These are phyloP conservation scores for Novakomyces olei DNA, from an alignment of 805 yeast genomes.

Conservation along the genomic window DNA sequence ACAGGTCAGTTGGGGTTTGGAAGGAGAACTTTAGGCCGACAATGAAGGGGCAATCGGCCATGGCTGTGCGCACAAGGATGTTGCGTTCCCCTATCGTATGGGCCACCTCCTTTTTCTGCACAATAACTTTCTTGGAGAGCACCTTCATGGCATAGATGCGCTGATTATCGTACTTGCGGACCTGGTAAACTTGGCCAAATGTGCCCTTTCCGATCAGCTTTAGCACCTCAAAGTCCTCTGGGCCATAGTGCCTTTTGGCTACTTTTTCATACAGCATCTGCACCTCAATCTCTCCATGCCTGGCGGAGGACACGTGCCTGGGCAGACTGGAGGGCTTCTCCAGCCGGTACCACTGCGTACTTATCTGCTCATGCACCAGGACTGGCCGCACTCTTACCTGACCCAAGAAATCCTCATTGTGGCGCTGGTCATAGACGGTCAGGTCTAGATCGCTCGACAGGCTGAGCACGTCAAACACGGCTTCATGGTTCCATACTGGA, in stretches of 20 bases:
- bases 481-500: conserved; percentile 83
- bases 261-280: conserved; percentile 50
- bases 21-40: conserved; percentile 90
- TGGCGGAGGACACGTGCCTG: too few species aligned
- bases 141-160: conserved; percentile 96
- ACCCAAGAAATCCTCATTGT: conserved; percentile 70
- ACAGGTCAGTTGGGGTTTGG: conserved; percentile 83
- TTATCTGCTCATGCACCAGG: conserved; percentile 17
- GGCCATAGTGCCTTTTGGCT: conserved; percentile 62
- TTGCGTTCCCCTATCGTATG: conserved; percentile 96
- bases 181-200: conserved; percentile 94
- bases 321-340: conserved; percentile 46
- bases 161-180: conserved; percentile 67
- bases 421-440: conserved; percentile 70
- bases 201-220: conserved; percentile 88
- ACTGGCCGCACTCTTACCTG: conserved; percentile 55
- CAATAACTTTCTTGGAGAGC: conserved; percentile 79
- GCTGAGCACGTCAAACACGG: conserved; percentile 69
- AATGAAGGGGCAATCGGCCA: conserved; percentile 74
- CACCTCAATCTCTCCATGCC: conserved; percentile 66
- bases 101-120: conserved; percentile 90
- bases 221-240: conserved; percentile 81
- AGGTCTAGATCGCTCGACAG: conserved; percentile 65
- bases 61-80: conserved; percentile 77
- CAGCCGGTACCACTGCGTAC: conserved; percentile 53